Conservation (phyloP, 2,329 filamentous ascomycete genomes). For the Elsinoe australis region DNA sequence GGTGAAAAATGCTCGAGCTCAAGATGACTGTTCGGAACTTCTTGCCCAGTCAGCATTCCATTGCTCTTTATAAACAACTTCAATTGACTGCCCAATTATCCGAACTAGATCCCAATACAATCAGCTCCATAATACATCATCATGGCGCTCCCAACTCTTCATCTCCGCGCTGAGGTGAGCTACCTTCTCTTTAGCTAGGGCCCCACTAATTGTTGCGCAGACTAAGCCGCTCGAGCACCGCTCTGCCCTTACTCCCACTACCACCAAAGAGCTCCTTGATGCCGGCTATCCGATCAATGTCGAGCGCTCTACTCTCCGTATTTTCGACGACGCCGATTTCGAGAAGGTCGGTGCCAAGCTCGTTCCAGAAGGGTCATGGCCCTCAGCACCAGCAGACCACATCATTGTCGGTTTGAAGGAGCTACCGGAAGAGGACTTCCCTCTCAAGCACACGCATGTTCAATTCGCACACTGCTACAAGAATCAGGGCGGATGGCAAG, state of each 20-base stretch:
- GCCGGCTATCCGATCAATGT: conserved; percentile 36
- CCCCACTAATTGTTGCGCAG: conserved; percentile 19
- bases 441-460: conserved; percentile 57
- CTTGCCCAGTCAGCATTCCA: conserved; percentile 1
- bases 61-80: neutral
- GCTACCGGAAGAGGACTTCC: conserved; percentile 49
- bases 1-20: conserved; percentile 15
- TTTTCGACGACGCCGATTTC: conserved; percentile 36
- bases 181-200: neutral
- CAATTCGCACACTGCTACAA: conserved; percentile 37
- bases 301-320: conserved; percentile 33
- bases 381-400: conserved; percentile 34
- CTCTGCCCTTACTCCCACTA: conserved; percentile 33
- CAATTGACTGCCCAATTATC: neutral
- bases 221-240: conserved; percentile 35
- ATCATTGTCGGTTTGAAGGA: conserved; percentile 38
- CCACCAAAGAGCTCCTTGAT: conserved; percentile 36
- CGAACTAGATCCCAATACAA: neutral
- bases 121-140: neutral
- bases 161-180: conserved; percentile 21
- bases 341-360: conserved; percentile 34
- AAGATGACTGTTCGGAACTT: conserved; percentile 5
- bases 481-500: conserved; percentile 65
- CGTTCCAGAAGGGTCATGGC: conserved; percentile 36
- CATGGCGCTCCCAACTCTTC: conserved; percentile 21